Evolutionary conservation across 2,329 filamentous ascomycete genomes (phyloP).

Genomic region (Fusarium proliferatum): DNA sequence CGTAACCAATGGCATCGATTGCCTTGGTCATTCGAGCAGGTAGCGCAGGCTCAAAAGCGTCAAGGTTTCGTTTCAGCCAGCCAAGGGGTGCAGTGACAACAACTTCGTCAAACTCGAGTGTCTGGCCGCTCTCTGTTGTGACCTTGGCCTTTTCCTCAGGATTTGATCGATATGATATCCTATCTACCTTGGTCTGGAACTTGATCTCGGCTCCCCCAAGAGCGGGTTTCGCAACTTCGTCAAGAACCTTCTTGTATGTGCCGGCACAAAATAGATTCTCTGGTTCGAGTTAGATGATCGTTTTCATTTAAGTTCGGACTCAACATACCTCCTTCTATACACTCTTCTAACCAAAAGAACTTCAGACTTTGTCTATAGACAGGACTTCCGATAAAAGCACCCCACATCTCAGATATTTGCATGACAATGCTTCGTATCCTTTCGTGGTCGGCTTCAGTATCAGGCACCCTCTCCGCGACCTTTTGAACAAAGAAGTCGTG

Average conservation of each 20-base stretch:
- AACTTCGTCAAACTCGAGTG: slow-evolving; percentile 71
- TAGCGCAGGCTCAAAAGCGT: slow-evolving; percentile 70
- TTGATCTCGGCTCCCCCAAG: slow-evolving; percentile 65
- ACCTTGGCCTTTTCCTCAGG: slow-evolving; percentile 54
- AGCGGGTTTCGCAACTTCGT: slow-evolving; percentile 67
- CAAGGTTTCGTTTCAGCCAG: slow-evolving; percentile 71
- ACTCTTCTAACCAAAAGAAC: slow-evolving; percentile 83
- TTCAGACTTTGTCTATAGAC: slow-evolving; percentile 75
- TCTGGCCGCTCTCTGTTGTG: slow-evolving; percentile 57
- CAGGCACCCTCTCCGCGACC: slow-evolving; percentile 58
- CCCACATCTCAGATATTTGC: slow-evolving; percentile 73
- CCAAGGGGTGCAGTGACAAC: slow-evolving; percentile 76
- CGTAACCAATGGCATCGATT: slow-evolving; percentile 74
- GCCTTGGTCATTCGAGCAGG: slow-evolving; percentile 67
- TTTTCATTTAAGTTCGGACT: neutral
- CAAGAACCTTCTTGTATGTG: slow-evolving; percentile 69
- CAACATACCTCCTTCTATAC: slow-evolving; percentile 73
- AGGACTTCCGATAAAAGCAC: slow-evolving; percentile 75
- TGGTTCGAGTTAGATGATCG: slow-evolving; percentile 41
- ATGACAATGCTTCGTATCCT: slow-evolving; percentile 57
- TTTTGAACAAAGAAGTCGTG: slow-evolving; percentile 64
- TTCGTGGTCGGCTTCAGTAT: slow-evolving; percentile 54
- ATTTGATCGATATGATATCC: slow-evolving; percentile 51
- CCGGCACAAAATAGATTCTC: slow-evolving; percentile 71
- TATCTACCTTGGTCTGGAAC: slow-evolving; percentile 60